Evolutionary conservation across 2,329 filamentous ascomycete species (phyloP).

Genomic region (Diplodia intermedia): DNA sequence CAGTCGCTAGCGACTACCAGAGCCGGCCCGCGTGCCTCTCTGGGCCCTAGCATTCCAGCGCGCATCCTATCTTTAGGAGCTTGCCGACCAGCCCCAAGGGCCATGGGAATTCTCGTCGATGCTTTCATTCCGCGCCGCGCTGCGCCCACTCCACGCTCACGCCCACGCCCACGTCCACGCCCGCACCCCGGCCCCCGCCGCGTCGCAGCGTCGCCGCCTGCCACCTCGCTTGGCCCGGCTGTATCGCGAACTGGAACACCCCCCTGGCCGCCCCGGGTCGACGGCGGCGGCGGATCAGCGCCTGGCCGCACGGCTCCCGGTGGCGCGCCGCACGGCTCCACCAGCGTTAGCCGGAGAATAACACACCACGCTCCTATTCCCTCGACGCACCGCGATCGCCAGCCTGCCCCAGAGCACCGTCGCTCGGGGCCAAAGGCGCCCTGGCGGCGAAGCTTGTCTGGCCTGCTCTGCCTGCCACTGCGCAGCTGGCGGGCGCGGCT

Average conservation of each 20-base stretch:
- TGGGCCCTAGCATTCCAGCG: slow-evolving; percentile 8
- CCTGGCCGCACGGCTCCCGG: slow-evolving; percentile 25
- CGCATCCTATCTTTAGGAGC: slow-evolving; percentile 29
- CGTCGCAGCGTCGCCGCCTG: background rate
- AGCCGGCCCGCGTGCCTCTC: slow-evolving; percentile 21
- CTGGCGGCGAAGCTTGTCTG: slow-evolving; percentile 14
- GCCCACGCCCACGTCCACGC: no score
- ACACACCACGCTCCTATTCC: background rate
- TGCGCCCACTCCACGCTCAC: no score
- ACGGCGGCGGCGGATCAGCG: slow-evolving; percentile 19
- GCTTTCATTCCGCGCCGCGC: slow-evolving; percentile 9
- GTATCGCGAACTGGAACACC: slow-evolving; percentile 1
- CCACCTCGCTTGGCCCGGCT: background rate
- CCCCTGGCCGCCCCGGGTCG: slow-evolving; percentile 4
- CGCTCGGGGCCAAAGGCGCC: slow-evolving; percentile 15
- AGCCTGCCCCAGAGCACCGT: background rate
- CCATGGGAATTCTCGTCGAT: slow-evolving; percentile 1
- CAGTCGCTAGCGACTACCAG: slow-evolving; percentile 5
- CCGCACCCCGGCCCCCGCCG: no score
- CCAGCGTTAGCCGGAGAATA: slow-evolving; percentile 22
- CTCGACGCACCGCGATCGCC: slow-evolving; percentile 9
- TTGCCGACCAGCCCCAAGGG: background rate
- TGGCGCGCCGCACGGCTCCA: slow-evolving; percentile 27
- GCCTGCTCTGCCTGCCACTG: background rate
- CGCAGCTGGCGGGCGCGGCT: background rate